These are phyloP conservation scores for Fraxinus xanthoxyloides DNA, from an alignment of 305 asterid genomes.

Conservation along the genomic window DNA sequence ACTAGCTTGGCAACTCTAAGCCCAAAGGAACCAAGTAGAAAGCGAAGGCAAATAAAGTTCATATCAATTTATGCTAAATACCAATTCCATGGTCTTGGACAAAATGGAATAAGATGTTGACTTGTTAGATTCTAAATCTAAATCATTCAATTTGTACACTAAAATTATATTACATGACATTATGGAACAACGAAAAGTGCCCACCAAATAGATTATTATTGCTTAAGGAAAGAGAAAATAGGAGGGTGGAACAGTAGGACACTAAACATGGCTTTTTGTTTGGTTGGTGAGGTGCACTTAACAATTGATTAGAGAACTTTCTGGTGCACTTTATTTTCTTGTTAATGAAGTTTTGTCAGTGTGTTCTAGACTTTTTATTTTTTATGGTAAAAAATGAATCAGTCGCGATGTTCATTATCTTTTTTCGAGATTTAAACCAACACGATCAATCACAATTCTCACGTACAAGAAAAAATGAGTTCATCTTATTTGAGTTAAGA, in stretches of 20 bases:
- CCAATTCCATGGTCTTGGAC: too few species aligned
- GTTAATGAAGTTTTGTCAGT: neutral
- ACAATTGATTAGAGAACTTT: neutral
- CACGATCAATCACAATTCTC: neutral
- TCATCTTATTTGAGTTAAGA: conserved; percentile 12
- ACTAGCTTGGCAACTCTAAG: too few species aligned
- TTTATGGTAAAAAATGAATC: neutral
- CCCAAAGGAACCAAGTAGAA: too few species aligned
- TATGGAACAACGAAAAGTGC: neutral
- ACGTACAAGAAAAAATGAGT: neutral
- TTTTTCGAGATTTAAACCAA: neutral
- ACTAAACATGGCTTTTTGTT: neutral
- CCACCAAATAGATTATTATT: neutral
- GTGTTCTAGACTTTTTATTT: neutral
- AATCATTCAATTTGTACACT: too few species aligned
- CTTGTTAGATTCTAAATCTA: too few species aligned
- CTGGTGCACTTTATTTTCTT: neutral
- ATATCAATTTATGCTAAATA: too few species aligned
- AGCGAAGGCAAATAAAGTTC: too few species aligned
- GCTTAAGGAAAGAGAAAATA: neutral
- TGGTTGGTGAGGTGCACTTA: neutral
- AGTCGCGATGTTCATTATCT: neutral
- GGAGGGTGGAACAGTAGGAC: neutral
- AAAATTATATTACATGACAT: too few species aligned
- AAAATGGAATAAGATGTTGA: too few species aligned